phyloP scores from a whole-genome alignment of 768 basidiomycete species.

The Jaapia argillacea region DNA sequence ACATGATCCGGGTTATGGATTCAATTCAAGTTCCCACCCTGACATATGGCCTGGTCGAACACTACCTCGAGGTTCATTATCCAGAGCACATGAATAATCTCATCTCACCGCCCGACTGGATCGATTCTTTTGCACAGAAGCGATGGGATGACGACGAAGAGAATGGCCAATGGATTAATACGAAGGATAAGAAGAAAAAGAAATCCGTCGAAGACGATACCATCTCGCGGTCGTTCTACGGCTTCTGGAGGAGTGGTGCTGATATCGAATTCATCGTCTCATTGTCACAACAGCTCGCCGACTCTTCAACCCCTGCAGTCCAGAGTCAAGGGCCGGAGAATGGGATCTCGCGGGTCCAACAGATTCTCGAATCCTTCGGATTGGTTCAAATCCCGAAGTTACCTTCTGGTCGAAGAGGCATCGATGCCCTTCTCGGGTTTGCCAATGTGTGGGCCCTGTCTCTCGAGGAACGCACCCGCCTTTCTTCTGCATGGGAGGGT shows the following conservation, averaged over 20 bases:
- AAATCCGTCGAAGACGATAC: no score
- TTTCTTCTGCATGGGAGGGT: conserved; percentile 11
- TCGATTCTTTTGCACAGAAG: no score
- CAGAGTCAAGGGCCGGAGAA: no score
- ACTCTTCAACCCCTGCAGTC: no score
- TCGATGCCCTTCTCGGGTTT: not conserved
- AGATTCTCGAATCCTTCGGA: conserved; percentile 4
- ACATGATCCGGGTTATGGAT: conserved; percentile 38
- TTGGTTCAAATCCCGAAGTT: conserved; percentile 5
- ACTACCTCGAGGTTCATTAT: conserved; percentile 32
- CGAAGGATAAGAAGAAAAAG: no score
- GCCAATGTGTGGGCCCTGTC: conserved; percentile 9
- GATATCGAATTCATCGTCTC: no score
- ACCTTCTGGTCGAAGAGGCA: conserved; percentile 1
- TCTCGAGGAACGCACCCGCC: conserved; percentile 3
- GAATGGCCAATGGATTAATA: no score
- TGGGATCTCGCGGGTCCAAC: no score
- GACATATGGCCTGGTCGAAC: conserved; percentile 26
- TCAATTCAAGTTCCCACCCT: conserved; percentile 24
- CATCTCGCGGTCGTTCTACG: no score
- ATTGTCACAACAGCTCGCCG: no score
- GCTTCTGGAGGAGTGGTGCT: no score
- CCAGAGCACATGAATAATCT: conserved; percentile 39
- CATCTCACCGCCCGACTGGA: conserved; percentile 36
- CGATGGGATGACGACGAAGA: no score